A percentile compares a stretch with the other conserved stretches of the same genome.
These are phyloP conservation scores for Krasilnikovozyma curviuscula DNA, from an alignment of 768 basidiomycete species.

Conservation along the genomic window DNA sequence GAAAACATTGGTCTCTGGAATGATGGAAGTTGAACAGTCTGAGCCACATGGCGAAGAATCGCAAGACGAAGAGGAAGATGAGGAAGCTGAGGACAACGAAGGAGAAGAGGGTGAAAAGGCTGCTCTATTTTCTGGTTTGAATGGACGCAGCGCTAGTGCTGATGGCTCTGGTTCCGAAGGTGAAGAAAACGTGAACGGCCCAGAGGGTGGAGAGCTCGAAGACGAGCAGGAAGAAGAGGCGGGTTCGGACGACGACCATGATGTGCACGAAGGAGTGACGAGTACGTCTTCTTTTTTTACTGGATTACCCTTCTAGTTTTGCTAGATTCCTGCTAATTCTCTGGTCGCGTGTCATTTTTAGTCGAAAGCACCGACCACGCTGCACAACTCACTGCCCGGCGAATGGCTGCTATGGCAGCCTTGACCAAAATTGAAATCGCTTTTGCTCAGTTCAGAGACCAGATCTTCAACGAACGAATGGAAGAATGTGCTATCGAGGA, in stretches of 20 bases:
- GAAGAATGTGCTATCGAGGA: conserved; percentile 78
- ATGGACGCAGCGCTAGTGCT: too few species aligned
- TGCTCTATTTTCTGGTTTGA: not conserved
- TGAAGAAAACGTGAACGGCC: not conserved
- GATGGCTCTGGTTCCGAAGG: not conserved
- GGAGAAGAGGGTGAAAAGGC: not conserved
- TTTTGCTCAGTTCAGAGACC: conserved; percentile 68
- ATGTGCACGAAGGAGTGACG: not conserved
- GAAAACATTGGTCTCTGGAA: not conserved
- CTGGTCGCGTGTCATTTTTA: conserved; percentile 28
- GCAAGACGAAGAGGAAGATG: not conserved
- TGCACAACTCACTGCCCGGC: conserved; percentile 18
- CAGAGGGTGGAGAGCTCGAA: not conserved
- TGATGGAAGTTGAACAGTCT: not conserved
- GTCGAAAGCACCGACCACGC: conserved; percentile 9
- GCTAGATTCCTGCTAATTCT: conserved; percentile 31
- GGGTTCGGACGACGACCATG: not conserved
- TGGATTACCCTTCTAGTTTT: not conserved
- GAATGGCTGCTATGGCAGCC: conserved; percentile 61
- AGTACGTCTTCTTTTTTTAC: not conserved
- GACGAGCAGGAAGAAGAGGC: not conserved
- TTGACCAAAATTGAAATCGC: conserved; percentile 80
- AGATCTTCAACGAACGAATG: conserved; percentile 86
- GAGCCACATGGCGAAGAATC: not conserved
- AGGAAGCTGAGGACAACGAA: not conserved